Base-by-base conservation (phyloP, 1,139 yeast species). In the Yamadazyma triangularis region DNA sequence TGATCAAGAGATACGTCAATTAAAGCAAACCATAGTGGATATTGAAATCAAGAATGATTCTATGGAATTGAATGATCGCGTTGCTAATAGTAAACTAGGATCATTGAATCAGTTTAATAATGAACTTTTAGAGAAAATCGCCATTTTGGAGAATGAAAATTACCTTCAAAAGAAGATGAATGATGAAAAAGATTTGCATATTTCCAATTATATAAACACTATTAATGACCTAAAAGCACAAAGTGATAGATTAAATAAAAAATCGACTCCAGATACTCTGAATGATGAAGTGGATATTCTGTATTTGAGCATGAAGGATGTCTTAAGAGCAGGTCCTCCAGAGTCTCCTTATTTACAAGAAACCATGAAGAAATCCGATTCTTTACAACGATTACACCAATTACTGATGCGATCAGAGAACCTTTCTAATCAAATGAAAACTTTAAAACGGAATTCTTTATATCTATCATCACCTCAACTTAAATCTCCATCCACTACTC, bases 41-140 rank as follows among this genome's bases (percentile, higher is more conserved):
- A 52, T 62, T 15, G 74, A 68, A 38, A 66, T 66, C 6, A 46
- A 54, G 12, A 65, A 66, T 39, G 74, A 67, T 35, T 55, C 54
- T 29, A 60, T 64, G 64, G 67, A 62, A 33, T 54, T 60, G 12
- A 55, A 61, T 18, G 72, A 66, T 36, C 47, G 74, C 5, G 43
- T 66, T 10, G 38, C 60, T 1, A 48, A 45, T 10, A 54, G 46
- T 38, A 62, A 65, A 35, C 47, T 64, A 10, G 60, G 55, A 23
- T 39, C 55, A n/a, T 50, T 66, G 12, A 56, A 50, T 23, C 65
- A 60, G 30, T 58, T 65, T 35, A 65, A 62, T 41, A 62, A 64
- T 39, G 71, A 65, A 35, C 45, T 66, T 15, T 45, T 67, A 13
- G 74, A 68, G 41, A 62, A 59, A 32, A 36, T 66, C 23, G 73